Base-by-base conservation (phyloP, 306 rosid genomes). In the Dalbergia oliveri region DNA sequence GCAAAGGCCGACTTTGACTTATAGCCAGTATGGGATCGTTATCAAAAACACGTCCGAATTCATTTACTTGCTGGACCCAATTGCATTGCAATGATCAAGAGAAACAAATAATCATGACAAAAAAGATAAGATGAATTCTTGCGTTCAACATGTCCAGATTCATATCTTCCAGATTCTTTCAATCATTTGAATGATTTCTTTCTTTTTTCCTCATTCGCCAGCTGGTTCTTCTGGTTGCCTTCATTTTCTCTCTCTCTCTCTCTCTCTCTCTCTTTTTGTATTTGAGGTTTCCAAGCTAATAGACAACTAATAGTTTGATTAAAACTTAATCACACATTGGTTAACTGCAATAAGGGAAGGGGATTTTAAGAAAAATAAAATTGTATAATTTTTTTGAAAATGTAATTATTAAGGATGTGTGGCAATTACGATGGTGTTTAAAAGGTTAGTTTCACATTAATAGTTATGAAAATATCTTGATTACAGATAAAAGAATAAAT, bases 21-120 rank as follows among this genome's bases (percentile, higher is more conserved):
- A 0, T 11, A 13, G 12, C 0, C 33, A 50, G 10, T 11, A 35
- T 45, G 33, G 12, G 41, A 13, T 31, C 10, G 61, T 15, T 72
- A 14, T 35, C 49, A 45, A 8, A 49, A 51, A 19, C 16, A 51
- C 11, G 81, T 76, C 57, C 33, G 37, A 9, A 53, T 66, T 77
- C 66, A 66, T 50, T n/a, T 31, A 26, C n/a, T 62, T 11, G n/a
- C 7, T 3, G 72, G 41, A 12, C 72, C 44, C 53, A 49, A 34
- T 11, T 31, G 21, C 14, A 33, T 54, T n/a, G 60, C 60, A 54
- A n/a, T n/a, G 3, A 54, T n/a, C 9, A n/a, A n/a, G 60, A 2
- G 0, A 43, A 7, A 43, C 6, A 8, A 43, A 43, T 43, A 43
- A 43, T 41, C 1, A 41, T 41, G 45, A 41, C 3, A 41, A 41